phyloP scores from a whole-genome alignment of 176 grass and related monocot species.

The Raddia guianensis region DNA sequence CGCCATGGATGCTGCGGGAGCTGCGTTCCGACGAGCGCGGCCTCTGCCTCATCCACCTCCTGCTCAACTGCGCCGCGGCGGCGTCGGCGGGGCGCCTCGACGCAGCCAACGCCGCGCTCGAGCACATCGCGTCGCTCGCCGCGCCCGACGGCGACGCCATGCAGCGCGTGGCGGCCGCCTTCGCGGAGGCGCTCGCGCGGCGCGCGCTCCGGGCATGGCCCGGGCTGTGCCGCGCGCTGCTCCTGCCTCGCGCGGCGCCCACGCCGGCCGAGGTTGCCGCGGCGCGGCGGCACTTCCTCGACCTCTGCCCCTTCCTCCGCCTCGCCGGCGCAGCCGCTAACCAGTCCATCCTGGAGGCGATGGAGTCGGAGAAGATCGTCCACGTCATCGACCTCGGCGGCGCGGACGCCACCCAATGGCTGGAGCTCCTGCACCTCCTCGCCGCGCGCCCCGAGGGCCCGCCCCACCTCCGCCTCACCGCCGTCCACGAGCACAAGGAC shows the following conservation, averaged over 20 bases:
- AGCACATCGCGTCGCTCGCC: slow-evolving; percentile 68
- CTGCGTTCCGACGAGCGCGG: slow-evolving; percentile 89
- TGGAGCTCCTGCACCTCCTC: slow-evolving; percentile 75
- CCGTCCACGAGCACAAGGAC: slow-evolving; percentile 60
- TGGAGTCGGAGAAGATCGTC: slow-evolving; percentile 87
- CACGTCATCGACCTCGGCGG: slow-evolving; percentile 85
- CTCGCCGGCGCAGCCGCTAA: slow-evolving; percentile 66
- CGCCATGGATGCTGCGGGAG: slow-evolving; percentile 55
- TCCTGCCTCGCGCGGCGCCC: slow-evolving; percentile 30
- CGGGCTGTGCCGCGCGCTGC: slow-evolving; percentile 64
- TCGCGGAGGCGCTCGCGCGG: slow-evolving; percentile 71
- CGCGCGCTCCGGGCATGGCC: slow-evolving; percentile 73
- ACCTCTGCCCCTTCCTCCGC: slow-evolving; percentile 91
- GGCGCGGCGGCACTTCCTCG: slow-evolving; percentile 66
- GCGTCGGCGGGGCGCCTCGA: slow-evolving; percentile 56
- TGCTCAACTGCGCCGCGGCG: slow-evolving; percentile 77
- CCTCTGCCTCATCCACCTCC: slow-evolving; percentile 89
- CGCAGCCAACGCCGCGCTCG: slow-evolving; percentile 69
- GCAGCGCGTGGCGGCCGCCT: slow-evolving; percentile 79
- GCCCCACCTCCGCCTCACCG: slow-evolving; percentile 83
- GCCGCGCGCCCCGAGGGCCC: slow-evolving; percentile 72
- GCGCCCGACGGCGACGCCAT: slow-evolving; percentile 86
- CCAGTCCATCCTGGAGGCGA: slow-evolving; percentile 79
- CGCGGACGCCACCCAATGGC: slow-evolving; percentile 73
- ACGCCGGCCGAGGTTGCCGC: slow-evolving; percentile 35